phyloP scores from a whole-genome alignment of 176 grass and related monocot species.

The Triticum dicoccoides region DNA sequence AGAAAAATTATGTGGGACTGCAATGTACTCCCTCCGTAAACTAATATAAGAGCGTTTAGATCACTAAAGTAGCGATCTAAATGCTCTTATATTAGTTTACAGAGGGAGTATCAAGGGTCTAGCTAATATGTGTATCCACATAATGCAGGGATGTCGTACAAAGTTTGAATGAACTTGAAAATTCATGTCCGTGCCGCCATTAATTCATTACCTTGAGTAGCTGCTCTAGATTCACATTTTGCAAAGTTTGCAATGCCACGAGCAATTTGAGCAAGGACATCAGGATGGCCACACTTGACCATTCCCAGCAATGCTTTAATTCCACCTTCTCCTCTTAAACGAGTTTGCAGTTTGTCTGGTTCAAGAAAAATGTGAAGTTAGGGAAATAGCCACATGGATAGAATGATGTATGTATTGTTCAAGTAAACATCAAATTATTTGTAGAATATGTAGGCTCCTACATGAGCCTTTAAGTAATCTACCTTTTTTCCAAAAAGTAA shows the following conservation, averaged over 20 bases:
- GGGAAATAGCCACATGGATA: not conserved
- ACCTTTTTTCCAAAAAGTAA: not conserved
- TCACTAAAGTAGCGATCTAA: too few species aligned
- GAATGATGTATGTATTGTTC: not conserved
- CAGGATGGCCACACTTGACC: constrained; percentile 92
- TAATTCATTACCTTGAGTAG: constrained; percentile 73
- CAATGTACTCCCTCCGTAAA: not conserved
- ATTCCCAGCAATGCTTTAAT: constrained; percentile 98
- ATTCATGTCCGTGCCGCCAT: not conserved
- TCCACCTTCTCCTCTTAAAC: constrained; percentile 90
- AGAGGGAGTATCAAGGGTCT: not conserved
- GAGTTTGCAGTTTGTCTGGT: constrained; percentile 91
- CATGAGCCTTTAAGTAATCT: not conserved
- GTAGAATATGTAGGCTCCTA: not conserved
- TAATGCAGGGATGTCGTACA: not conserved
- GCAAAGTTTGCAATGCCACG: constrained; percentile 99
- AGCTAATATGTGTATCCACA: constrained; percentile 1
- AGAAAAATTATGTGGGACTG: not conserved
- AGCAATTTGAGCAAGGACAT: constrained; percentile 98
- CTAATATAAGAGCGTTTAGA: too few species aligned
- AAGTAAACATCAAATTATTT: not conserved
- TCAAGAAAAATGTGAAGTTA: constrained; percentile 26
- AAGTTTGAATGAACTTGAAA: not conserved
- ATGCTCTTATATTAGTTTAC: too few species aligned
- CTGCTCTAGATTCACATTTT: constrained; percentile 95